Percentiles rank a stretch among this genome's conserved stretches.
Conservation (phyloP, 306 rosid species). For the Morella rubra region DNA sequence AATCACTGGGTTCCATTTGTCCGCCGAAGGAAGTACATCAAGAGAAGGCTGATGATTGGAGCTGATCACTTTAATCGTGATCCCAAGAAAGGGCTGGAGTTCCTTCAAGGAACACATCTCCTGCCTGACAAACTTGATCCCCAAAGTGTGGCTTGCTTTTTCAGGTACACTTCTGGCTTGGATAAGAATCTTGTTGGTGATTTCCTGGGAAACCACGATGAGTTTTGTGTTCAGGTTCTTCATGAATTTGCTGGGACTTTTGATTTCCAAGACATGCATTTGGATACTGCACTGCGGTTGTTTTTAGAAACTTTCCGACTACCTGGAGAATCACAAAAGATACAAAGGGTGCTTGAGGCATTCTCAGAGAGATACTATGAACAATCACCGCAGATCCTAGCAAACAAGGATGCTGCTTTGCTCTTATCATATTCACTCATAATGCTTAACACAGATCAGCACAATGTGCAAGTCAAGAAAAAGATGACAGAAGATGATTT, state of each 20-base stretch:
- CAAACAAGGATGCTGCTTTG: conserved; percentile 97
- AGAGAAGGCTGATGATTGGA: conserved; percentile 96
- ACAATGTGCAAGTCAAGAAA: conserved; percentile 93
- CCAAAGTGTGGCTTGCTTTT: conserved; percentile 98
- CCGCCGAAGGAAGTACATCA: conserved; percentile 85
- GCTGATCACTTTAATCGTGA: conserved; percentile 99
- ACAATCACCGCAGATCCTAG: conserved; percentile 85
- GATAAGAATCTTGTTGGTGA: conserved; percentile 99
- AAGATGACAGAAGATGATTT: conserved; percentile 99
- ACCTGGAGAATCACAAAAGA: conserved; percentile 99
- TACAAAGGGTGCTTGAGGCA: conserved; percentile 98
- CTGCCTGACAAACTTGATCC: conserved; percentile 99
- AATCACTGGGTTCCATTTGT: conserved; percentile 86
- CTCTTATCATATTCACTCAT: conserved; percentile 84
- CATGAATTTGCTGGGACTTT: conserved; percentile 97
- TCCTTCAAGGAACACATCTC: conserved; percentile 97
- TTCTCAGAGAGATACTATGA: conserved; percentile 98
- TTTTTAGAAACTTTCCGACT: conserved; percentile 92
- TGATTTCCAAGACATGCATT: conserved; percentile 96
- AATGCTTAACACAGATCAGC: conserved; percentile 96
- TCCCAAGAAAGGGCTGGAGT: conserved; percentile 97
- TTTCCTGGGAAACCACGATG: conserved; percentile 95
- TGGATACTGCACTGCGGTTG: conserved; percentile 93
- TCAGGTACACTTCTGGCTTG: conserved; percentile 95
- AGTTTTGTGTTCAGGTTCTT: conserved; percentile 97